Evolutionary conservation across 257 asterid species (phyloP), one percentile per base, ranked within the genome.

Genomic region (Penstemon eatonii): DNA sequence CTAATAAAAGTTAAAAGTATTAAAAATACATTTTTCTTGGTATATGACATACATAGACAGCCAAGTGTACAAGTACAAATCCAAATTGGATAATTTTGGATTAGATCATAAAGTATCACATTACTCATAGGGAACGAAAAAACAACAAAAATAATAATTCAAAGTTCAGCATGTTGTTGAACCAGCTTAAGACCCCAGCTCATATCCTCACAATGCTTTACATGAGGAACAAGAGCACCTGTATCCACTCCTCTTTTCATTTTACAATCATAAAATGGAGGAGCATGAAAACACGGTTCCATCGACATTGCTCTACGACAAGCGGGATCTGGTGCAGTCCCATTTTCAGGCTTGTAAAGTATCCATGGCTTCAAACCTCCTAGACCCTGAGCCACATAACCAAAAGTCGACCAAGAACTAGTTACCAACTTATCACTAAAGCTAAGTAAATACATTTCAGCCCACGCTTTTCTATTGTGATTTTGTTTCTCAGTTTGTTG

Each of bases 331-430:
- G 87, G 92, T 7, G 72, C 80, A 9, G 81, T 78, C 51, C 37
- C 61, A 69, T 86, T 85, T 36, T 81, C 81, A 4, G 90, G 75
- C 86, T 79, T 83, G 79, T 76, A 70, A 8, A 91, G 78, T 74
- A 91, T 85, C 96, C 95, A 91, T 0, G 96, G 96, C 81, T 71
- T 85, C 73, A 88, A 5, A 46, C 88, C 95, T 56, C 97, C 96
- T 15, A 88, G 91, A 45, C 97, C 84, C 56, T 91, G 95, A 41
- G 96, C 97, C 68, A 88, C 96, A 67, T 88, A 91, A 4, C 97
- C 97, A 44, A 88, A 91, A 38, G 96, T 91, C 1, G 96, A 88
- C 88, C 87, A 83, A 10, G 92, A 77, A 54, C 91, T 91, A 7
- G 95, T 91, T 11, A 86, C 92, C 78, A 88, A 47, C 68, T 85